Evolutionary conservation across 345 rosid species (phyloP), one percentile per base, ranked within the genome.

Genomic region (Eucalyptus marginata): DNA sequence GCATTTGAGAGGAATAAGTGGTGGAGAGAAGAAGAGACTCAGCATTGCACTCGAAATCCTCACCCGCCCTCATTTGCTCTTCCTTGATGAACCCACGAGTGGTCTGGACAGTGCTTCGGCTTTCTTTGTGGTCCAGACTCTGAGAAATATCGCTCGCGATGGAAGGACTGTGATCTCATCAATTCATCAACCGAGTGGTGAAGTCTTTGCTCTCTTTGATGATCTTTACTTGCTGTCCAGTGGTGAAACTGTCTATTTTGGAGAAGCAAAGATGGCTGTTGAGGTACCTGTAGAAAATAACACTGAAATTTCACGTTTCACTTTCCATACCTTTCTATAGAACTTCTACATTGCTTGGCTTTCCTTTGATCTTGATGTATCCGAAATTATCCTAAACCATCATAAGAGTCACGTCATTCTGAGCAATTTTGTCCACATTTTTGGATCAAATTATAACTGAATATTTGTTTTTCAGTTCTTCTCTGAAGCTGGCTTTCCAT

Each of bases 61-160:
- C 86, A 95, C 98, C 4, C 91, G 89, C 91, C 98, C 98, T 2
- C 91, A 56, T 10, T 47, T 95, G 49, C 86, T 96, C 92, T 96
- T 95, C 90, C 96, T 96, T 5, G 97, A 96, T 64, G 98, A 96
- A 87, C 98, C 98, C 56, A 95, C 95, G 1, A 96, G 96, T 44
- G 98, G 97, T 64, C 95, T 96, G 31, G 98, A 96, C 87, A 96
- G 98, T 92, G 97, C 98, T 84, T 94, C 98, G 0, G 96, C 98
- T 76, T 96, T 96, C 94, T 95, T 93, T 44, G 95, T 96, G 22
- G 92, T 90, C 87, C 95, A 94, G 88, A 89, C 96, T 36, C 94
- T 96, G 18, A 90, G 96, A 90, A 94, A 92, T 88, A 94, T 94
- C 59, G 96, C 97, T 40, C 94, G 93, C 0, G 98, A 95, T 85